Base-by-base conservation (phyloP, 1,284 basidiomycete genomes). In the Trichosporon sp. region DNA sequence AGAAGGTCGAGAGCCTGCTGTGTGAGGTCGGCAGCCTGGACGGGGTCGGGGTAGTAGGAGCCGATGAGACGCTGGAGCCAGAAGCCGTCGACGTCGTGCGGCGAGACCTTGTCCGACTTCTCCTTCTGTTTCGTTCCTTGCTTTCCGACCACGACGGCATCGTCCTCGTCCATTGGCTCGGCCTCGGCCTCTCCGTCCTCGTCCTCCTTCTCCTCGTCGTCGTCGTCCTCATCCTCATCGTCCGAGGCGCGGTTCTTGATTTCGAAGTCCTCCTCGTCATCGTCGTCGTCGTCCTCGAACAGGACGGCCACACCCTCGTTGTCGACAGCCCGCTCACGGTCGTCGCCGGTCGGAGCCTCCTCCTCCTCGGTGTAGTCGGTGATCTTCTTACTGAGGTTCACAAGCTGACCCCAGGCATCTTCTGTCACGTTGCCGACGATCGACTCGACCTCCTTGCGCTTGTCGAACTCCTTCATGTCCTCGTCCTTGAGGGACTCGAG, bases 51-150 rank as follows among this genome's bases (percentile, higher is more conserved):
- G 76, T 97, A 98, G 34, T 92, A 85, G 74, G 91, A 87, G 0
- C 91, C 88, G 65, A 99, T 88, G 65, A 95, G 90, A 4, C 95
- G 88, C 77, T 99, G 96, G 0, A 99, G 91, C 94, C 95, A 99
- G 86, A 97, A 99, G 33, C 88, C 95, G 78, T 99, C 95, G 71
- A 99, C 88, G 56, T 90, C 86, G 71, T 95, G 92, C 0, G 94
- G 93, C 0, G 91, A 89, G 52, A 99, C 87, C 73, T 88, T 88
- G 79, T 91, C 87, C 52, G 82, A 83, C 25, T 75, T 70, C 2
- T 73, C 59, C 62, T 79, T 77, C 23, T 71, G 66, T 62, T 74
- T 72, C 27, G 70, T 65, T 5, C 72, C 60, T 40, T 79, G 76
- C 46, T 71, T 73, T 40, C 91, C 91, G 63, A 93, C 86, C 59